Evolutionary conservation across 768 basidiomycete genomes (phyloP).

Genomic region (Serendipita sp.): DNA sequence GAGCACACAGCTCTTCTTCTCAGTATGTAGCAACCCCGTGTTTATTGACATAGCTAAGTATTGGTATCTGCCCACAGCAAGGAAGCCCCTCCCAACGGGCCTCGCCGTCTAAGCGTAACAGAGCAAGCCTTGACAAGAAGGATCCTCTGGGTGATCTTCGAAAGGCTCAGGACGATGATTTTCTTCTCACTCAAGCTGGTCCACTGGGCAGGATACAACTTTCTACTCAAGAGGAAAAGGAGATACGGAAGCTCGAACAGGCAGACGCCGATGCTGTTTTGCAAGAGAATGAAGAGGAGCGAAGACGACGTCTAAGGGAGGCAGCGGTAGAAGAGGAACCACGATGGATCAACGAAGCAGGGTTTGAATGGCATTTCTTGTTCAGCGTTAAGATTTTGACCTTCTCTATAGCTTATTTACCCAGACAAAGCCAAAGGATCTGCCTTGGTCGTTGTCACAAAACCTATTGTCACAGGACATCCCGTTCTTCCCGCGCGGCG

Average conservation of each 20-base stretch:
- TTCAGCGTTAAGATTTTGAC: background rate
- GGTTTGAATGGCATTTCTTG: background rate
- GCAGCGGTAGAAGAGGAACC: background rate
- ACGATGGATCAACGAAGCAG: conserved; percentile 5
- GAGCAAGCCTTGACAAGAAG: conserved; percentile 1
- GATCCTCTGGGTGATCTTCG: background rate
- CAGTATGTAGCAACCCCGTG: background rate
- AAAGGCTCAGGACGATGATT: background rate
- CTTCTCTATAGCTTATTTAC: background rate
- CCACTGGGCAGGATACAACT: background rate
- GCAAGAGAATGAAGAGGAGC: conserved; percentile 2
- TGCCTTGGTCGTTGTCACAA: conserved; percentile 2
- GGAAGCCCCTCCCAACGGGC: background rate
- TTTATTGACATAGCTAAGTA: background rate
- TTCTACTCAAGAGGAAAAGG: background rate
- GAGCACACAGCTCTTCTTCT: background rate
- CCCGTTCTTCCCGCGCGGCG: background rate
- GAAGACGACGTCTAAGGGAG: background rate
- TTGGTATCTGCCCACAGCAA: background rate
- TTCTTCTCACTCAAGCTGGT: background rate
- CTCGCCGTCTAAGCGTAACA: background rate
- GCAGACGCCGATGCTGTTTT: background rate
- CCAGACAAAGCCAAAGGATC: background rate
- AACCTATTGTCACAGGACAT: background rate
- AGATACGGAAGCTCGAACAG: background rate